Conservation (phyloP, 192 early-diverging fungal genomes). For the Coemansia sp. region DNA sequence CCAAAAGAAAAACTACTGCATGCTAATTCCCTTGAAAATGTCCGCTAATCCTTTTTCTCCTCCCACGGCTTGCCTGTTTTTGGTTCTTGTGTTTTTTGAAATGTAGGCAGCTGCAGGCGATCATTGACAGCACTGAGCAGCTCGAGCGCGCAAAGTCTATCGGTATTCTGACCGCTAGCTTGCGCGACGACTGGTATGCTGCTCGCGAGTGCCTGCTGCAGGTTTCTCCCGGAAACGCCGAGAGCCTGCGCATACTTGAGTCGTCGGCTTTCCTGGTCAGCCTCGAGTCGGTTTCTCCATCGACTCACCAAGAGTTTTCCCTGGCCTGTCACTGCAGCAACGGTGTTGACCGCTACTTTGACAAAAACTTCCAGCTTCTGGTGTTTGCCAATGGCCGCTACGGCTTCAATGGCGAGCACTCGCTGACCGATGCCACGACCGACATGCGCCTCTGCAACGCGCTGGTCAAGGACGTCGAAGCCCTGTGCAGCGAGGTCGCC, state of each 20-base stretch:
- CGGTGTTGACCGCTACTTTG: slow-evolving; percentile 73
- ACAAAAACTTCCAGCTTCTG: slow-evolving; percentile 78
- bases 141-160: slow-evolving; percentile 46
- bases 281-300: slow-evolving; percentile 71
- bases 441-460: slow-evolving; percentile 72
- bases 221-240: slow-evolving; percentile 61
- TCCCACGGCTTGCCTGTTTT: slow-evolving; percentile 7
- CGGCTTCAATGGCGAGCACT: slow-evolving; percentile 75
- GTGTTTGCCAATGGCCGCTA: slow-evolving; percentile 80
- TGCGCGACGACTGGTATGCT: slow-evolving; percentile 59
- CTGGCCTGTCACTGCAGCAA: slow-evolving; percentile 81
- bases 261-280: slow-evolving; percentile 74
- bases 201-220: slow-evolving; percentile 61
- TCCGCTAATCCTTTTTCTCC: slow-evolving; percentile 27
- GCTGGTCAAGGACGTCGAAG: slow-evolving; percentile 59
- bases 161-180: slow-evolving; percentile 58
- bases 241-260: slow-evolving; percentile 68
- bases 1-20: slow-evolving; percentile 8
- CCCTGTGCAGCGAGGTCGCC: slow-evolving; percentile 35
- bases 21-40: slow-evolving; percentile 36
- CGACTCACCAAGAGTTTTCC: slow-evolving; percentile 69
- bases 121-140: slow-evolving; percentile 64
- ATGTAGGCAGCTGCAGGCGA: slow-evolving; percentile 64
- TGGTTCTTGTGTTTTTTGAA: background rate
- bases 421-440: slow-evolving; percentile 77